Base-by-base conservation (phyloP, 2,329 filamentous ascomycete species). In the Orbilia oligospora region DNA sequence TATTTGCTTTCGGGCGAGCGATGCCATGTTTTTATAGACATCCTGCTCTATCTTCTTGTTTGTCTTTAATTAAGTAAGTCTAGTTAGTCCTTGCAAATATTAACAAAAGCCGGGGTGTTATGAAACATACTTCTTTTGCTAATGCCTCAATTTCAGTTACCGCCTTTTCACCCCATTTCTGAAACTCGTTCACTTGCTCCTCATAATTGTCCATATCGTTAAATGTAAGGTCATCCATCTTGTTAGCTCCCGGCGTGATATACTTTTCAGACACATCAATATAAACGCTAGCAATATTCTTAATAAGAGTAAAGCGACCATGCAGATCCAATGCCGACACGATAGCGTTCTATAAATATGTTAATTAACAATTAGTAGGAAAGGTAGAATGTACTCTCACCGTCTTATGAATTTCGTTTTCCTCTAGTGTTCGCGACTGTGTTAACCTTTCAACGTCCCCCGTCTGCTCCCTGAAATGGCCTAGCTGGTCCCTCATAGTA, bases 271-370 rank as follows among this genome's bases (percentile, higher is more conserved):
- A 64, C 8, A 77, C 67, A 9, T 61, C 24, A 5, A 71, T 38
- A 67, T 77, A 77, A 22, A 71, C 51, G 9, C 41, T 20, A 24
- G 72, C 67, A 65, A 77, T 56, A 5, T 67, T 41, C 3, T 38
- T n/a, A 33, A 71, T 63, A 6, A 71, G 51, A 20, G 66, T 27
- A 49, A 77, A 71, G 20, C 55, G 53, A 20, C 65, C 48, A 16
- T 66, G 46, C 27, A 71, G 18, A 18, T 53, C 22, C n/a, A 77
- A 27, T 14, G 67, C 30, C 4, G 53, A 3, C 53, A 58, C 12
- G 5, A 38, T 58, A 4, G 53, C 53, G 16, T 2, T 20, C 53
- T 58, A 38, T 58, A 12, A n/a, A 55, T 55, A 22, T 22, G 14
- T 58, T 22, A 58, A 12, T 38, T 58, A 58, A 22, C 51, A 38